These are phyloP conservation scores for Scheffersomyces illinoinensis DNA, from an alignment of 1,139 yeast species.

Conservation along the genomic window DNA sequence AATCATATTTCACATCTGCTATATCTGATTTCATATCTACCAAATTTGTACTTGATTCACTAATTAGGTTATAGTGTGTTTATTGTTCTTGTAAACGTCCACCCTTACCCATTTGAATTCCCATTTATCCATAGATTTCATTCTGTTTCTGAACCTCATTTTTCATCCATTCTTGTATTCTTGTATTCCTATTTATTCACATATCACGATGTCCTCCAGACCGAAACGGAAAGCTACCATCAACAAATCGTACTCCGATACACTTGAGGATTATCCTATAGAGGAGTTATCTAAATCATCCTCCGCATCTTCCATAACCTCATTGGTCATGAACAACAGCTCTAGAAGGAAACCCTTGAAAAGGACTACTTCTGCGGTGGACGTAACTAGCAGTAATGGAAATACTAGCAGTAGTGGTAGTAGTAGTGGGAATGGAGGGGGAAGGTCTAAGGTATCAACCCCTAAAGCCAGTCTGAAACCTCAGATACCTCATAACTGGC, in stretches of 20 bases:
- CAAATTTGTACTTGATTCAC: no score
- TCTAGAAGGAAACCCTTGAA: slow-evolving; percentile 6
- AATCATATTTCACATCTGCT: not conserved
- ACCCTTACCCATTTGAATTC: not conserved
- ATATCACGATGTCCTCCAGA: slow-evolving; percentile 25
- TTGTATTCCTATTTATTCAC: not conserved
- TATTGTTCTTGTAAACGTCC: not conserved
- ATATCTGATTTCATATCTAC: not conserved
- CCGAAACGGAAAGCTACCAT: slow-evolving; percentile 49
- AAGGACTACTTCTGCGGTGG: slow-evolving; percentile 1
- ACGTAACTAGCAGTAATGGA: not conserved
- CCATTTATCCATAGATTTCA: not conserved
- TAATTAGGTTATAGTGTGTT: not conserved
- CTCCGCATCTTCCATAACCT: not conserved
- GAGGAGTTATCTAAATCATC: slow-evolving; percentile 19
- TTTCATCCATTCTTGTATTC: not conserved
- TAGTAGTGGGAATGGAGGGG: not conserved
- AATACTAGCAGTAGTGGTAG: not conserved
- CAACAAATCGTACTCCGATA: slow-evolving; percentile 44
- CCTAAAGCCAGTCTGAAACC: slow-evolving; percentile 2
- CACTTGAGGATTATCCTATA: slow-evolving; percentile 33
- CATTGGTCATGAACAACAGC: not conserved
- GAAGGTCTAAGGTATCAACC: not conserved
- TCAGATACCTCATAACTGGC: slow-evolving; percentile 42
- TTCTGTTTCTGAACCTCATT: not conserved